These are phyloP conservation scores for Priceomyces fermenticarens DNA, from an alignment of 805 yeast species.

Conservation along the genomic window DNA sequence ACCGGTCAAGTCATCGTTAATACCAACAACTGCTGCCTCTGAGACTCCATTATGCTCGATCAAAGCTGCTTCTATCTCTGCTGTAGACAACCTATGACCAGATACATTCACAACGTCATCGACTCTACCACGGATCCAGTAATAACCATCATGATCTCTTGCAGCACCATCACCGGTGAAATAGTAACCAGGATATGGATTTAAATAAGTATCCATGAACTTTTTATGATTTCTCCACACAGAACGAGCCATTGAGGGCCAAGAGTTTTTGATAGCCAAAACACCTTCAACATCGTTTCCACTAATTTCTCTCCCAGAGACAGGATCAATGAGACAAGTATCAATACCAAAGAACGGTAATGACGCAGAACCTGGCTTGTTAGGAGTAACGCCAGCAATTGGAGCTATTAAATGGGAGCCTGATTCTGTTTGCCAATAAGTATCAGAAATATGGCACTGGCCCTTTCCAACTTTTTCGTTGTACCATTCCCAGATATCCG, in stretches of 20 bases:
- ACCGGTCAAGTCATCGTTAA: constrained; percentile 79
- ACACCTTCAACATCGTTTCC: constrained; percentile 81
- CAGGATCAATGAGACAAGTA: constrained; percentile 71
- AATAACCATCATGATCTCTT: constrained; percentile 77
- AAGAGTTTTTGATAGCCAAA: constrained; percentile 62
- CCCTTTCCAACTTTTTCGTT: constrained; percentile 67
- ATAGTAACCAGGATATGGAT: constrained; percentile 78
- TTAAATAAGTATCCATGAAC: constrained; percentile 76
- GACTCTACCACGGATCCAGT: constrained; percentile 84
- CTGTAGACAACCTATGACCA: constrained; percentile 85
- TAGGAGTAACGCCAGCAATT: constrained; percentile 70
- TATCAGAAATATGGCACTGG: constrained; percentile 71
- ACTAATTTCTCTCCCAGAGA: constrained; percentile 62
- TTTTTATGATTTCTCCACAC: constrained; percentile 75
- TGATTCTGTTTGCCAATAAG: constrained; percentile 89
- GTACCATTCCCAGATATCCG: constrained; percentile 88
- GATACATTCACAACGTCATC: constrained; percentile 87
- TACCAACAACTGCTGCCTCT: constrained; percentile 83
- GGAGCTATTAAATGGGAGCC: constrained; percentile 81
- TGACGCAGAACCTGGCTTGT: constrained; percentile 83
- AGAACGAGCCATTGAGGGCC: constrained; percentile 87
- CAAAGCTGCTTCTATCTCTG: constrained; percentile 82
- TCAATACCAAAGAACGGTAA: constrained; percentile 83
- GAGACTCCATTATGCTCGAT: constrained; percentile 68
- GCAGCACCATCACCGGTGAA: constrained; percentile 92